Evolutionary conservation across 2,329 filamentous ascomycete species (phyloP).

Genomic region (Hymenotorrendiella dingleyae): DNA sequence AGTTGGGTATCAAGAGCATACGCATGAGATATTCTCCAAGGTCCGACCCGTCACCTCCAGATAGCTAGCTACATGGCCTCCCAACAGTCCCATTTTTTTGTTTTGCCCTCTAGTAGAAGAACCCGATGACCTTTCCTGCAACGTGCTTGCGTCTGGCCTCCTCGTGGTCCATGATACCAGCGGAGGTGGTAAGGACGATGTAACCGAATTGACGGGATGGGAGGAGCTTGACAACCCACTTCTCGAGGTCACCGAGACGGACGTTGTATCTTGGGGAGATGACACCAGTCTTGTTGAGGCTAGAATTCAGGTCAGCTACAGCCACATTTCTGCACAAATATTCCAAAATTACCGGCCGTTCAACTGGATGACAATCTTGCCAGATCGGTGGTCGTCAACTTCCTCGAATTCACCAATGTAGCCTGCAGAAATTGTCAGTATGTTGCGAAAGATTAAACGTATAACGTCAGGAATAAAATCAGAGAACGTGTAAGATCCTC

Average conservation of each 20-base stretch:
- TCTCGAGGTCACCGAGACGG: conserved; percentile 94
- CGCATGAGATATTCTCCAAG: conserved; percentile 18
- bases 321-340: neutral
- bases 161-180: conserved; percentile 99
- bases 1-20: conserved; percentile 24
- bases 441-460: conserved; percentile 97
- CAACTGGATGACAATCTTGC: conserved; percentile 99
- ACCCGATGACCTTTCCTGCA: conserved; percentile 97
- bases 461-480: conserved; percentile 68
- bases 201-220: conserved; percentile 99
- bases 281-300: conserved; percentile 97
- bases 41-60: conserved; percentile 20
- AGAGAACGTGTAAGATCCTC: conserved; percentile 98
- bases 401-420: conserved; percentile 99
- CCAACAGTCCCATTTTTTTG: conserved; percentile 24
- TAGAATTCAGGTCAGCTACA: conserved; percentile 22
- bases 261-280: conserved; percentile 99
- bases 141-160: conserved; percentile 99
- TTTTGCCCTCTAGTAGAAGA: conserved; percentile 80
- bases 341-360: conserved; percentile 68
- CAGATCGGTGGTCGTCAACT: conserved; percentile 98
- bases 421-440: conserved; percentile 61
- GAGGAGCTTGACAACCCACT: conserved; percentile 99
- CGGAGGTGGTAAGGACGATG: conserved; percentile 97
- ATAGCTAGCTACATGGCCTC: conserved; percentile 28